phyloP scores from a whole-genome alignment of 371 early-diverging fungal genomes.

The Rhizopus delemar region DNA sequence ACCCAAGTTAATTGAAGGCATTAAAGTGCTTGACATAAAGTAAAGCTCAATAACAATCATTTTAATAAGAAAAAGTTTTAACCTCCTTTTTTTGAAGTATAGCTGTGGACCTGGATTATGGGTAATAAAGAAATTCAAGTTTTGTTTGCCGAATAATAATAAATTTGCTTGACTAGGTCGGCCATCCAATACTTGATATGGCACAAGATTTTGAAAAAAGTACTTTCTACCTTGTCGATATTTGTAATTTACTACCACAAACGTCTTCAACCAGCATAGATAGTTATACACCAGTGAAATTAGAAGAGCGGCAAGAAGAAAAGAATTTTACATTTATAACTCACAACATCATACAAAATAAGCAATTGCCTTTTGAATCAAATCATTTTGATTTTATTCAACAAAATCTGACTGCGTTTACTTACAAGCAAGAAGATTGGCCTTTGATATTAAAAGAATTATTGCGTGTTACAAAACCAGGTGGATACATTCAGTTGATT shows the following conservation, averaged over 20 bases:
- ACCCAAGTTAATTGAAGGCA: slow-evolving; percentile 11
- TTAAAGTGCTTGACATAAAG: slow-evolving; percentile 19
- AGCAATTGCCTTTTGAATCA: slow-evolving; percentile 16
- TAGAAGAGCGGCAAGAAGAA: not conserved
- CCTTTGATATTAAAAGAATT: slow-evolving; percentile 9
- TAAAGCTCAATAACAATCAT: slow-evolving; percentile 4
- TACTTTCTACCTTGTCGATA: slow-evolving; percentile 16
- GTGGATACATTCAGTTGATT: slow-evolving; percentile 28
- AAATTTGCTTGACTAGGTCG: slow-evolving; percentile 4
- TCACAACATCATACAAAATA: slow-evolving; percentile 11
- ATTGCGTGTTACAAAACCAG: slow-evolving; percentile 22
- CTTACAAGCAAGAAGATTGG: slow-evolving; percentile 23
- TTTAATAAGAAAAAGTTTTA: not conserved
- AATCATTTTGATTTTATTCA: slow-evolving; percentile 27
- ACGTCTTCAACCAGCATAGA: not conserved
- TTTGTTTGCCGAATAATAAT: not conserved
- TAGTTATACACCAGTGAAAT: not conserved
- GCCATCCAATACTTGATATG: slow-evolving; percentile 26
- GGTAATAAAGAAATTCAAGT: slow-evolving; percentile 12
- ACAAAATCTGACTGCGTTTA: slow-evolving; percentile 10
- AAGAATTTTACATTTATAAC: slow-evolving; percentile 16
- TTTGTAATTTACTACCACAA: slow-evolving; percentile 6
- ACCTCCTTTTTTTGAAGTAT: not conserved
- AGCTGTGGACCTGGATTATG: slow-evolving; percentile 28
- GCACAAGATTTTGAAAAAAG: slow-evolving; percentile 22